Conservation (phyloP, 805 yeast species). For the Hanseniaspora singularis region DNA sequence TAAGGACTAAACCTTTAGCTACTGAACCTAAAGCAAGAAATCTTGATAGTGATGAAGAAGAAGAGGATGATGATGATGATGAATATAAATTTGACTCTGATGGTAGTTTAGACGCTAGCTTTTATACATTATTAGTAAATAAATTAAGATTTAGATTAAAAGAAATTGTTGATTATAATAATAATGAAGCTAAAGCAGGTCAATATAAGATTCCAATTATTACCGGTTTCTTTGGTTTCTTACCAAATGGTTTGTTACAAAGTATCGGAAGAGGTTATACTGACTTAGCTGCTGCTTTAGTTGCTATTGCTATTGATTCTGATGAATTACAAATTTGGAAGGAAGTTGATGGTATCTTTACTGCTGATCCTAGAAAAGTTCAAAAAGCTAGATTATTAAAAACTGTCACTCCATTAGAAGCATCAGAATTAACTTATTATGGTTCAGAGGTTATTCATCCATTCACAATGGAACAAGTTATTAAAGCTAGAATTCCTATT, state of each 20-base stretch:
- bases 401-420: slow-evolving; percentile 95
- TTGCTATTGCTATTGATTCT: slow-evolving; percentile 85
- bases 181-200: slow-evolving; percentile 16
- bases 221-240: slow-evolving; percentile 89
- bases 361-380: slow-evolving; percentile 96
- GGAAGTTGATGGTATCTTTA: slow-evolving; percentile 96
- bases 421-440: slow-evolving; percentile 93
- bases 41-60: slow-evolving; percentile 31
- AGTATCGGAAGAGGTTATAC: slow-evolving; percentile 97
- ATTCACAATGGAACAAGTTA: slow-evolving; percentile 98
- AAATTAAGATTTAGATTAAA: slow-evolving; percentile 41
- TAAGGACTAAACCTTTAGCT: slow-evolving; percentile 15
- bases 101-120: slow-evolving; percentile 50
- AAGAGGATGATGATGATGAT: slow-evolving; percentile 17
- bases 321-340: slow-evolving; percentile 97
- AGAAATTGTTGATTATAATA: slow-evolving; percentile 30
- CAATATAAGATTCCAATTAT: slow-evolving; percentile 63
- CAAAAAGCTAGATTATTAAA: slow-evolving; percentile 73
- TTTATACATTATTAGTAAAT: slow-evolving; percentile 46
- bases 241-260: slow-evolving; percentile 89
- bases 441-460: slow-evolving; percentile 98
- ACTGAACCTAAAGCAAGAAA: no score
- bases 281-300: slow-evolving; percentile 90
- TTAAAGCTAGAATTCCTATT: slow-evolving; percentile 88
- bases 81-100: slow-evolving; percentile 26